A percentile compares a stretch with the other conserved stretches of the same genome.
Conservation (phyloP, 2,329 filamentous ascomycete species). For the Pezicula rhizophila region DNA sequence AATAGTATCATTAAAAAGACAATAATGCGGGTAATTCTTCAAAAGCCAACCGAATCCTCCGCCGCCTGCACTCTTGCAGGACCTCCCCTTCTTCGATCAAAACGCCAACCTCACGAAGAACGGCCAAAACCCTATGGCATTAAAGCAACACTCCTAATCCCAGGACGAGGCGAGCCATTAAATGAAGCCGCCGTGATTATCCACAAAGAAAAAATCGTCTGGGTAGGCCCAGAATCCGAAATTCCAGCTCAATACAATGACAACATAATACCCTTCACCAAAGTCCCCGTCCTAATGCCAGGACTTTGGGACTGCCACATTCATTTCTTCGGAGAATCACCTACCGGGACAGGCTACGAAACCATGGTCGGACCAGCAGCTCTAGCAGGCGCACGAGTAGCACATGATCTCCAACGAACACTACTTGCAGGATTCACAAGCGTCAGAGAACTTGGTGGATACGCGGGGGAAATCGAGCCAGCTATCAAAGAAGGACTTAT, state of each 20-base stretch:
- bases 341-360: slow-evolving; percentile 1
- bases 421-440: slow-evolving; percentile 45
- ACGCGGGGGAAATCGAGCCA: slow-evolving; percentile 35
- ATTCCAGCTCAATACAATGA: slow-evolving; percentile 28
- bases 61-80: too few species aligned
- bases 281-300: slow-evolving; percentile 40
- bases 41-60: too few species aligned
- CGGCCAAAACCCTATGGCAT: slow-evolving; percentile 2
- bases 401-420: slow-evolving; percentile 34
- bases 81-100: too few species aligned
- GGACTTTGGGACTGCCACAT: slow-evolving; percentile 49
- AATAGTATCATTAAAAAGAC: too few species aligned
- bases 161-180: slow-evolving; percentile 38
- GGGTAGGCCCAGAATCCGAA: slow-evolving; percentile 29
- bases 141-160: slow-evolving; percentile 33
- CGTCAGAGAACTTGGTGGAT: slow-evolving; percentile 43
- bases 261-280: slow-evolving; percentile 19
- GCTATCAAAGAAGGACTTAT: slow-evolving; percentile 39
- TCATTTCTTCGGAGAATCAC: slow-evolving; percentile 37
- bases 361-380: slow-evolving; percentile 12
- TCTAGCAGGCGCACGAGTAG: slow-evolving; percentile 35
- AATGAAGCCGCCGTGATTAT: slow-evolving; percentile 33
- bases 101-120: too few species aligned
- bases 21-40: too few species aligned
- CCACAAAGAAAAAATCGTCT: slow-evolving; percentile 33